These are phyloP conservation scores for Fusarium musae DNA, from an alignment of 2,329 filamentous ascomycete species.

Conservation along the genomic window DNA sequence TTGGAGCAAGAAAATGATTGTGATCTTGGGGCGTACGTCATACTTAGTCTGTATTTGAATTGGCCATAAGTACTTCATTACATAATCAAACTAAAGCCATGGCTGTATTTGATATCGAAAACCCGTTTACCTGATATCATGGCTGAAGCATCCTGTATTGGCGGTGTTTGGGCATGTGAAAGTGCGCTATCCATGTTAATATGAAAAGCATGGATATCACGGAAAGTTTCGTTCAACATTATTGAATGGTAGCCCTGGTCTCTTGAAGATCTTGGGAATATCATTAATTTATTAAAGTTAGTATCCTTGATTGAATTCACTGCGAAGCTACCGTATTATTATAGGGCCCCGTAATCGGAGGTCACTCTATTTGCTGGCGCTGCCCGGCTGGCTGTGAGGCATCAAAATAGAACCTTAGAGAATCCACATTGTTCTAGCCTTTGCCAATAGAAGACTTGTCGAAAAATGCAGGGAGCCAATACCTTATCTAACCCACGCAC, in stretches of 20 bases:
- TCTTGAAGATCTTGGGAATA: background rate
- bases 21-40: slow-evolving; percentile 28
- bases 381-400: background rate
- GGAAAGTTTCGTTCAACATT: background rate
- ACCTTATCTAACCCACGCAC: background rate
- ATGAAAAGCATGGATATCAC: background rate
- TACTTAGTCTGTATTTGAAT: background rate
- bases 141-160: background rate
- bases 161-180: background rate
- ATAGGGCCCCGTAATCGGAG: slow-evolving; percentile 24
- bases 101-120: background rate
- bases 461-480: slow-evolving; percentile 8
- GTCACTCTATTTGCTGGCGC: background rate
- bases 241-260: background rate
- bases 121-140: background rate
- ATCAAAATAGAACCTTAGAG: background rate
- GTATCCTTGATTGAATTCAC: background rate
- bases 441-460: slow-evolving; percentile 20
- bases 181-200: background rate
- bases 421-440: slow-evolving; percentile 39
- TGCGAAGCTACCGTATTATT: background rate
- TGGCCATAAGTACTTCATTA: no score
- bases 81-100: background rate
- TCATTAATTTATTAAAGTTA: background rate
- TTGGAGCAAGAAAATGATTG: background rate